phyloP scores from a whole-genome alignment of 2,329 filamentous ascomycete species.

The Claviceps purpurea region DNA sequence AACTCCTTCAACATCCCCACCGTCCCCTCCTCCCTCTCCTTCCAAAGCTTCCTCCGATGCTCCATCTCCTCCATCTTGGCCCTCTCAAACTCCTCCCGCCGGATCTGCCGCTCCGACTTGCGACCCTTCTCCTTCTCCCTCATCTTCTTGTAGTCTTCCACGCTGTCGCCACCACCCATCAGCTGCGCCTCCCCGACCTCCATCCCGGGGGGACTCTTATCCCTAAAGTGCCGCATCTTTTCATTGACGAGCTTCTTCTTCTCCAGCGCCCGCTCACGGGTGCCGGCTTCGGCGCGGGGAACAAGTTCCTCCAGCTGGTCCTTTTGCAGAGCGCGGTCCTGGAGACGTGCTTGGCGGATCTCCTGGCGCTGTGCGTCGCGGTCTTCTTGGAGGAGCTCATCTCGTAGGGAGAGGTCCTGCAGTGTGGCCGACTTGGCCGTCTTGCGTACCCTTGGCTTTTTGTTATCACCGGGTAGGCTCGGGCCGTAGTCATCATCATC shows the following conservation, averaged over 20 bases:
- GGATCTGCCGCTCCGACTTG: slow-evolving; percentile 73
- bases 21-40: slow-evolving; percentile 68
- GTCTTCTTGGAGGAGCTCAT: slow-evolving; percentile 37
- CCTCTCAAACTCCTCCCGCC: slow-evolving; percentile 66
- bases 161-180: slow-evolving; percentile 55
- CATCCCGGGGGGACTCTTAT: slow-evolving; percentile 46
- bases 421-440: slow-evolving; percentile 56
- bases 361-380: slow-evolving; percentile 36
- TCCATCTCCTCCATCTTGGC: slow-evolving; percentile 69
- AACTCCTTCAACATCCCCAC: slow-evolving; percentile 70
- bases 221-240: slow-evolving; percentile 58
- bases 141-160: slow-evolving; percentile 56
- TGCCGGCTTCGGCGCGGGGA: slow-evolving; percentile 72
- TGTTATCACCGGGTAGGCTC: slow-evolving; percentile 10
- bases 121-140: slow-evolving; percentile 53
- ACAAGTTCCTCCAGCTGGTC: slow-evolving; percentile 66
- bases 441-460: slow-evolving; percentile 10
- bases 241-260: slow-evolving; percentile 65
- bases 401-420: slow-evolving; percentile 56
- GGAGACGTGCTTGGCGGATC: slow-evolving; percentile 46
- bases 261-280: slow-evolving; percentile 72
- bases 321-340: slow-evolving; percentile 53
- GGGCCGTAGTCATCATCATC: slow-evolving; percentile 46
- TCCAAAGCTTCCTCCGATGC: slow-evolving; percentile 55
- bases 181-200: slow-evolving; percentile 52